Evolutionary conservation across 2,329 filamentous ascomycete genomes (phyloP).

Genomic region (Fusarium pininemorale): DNA sequence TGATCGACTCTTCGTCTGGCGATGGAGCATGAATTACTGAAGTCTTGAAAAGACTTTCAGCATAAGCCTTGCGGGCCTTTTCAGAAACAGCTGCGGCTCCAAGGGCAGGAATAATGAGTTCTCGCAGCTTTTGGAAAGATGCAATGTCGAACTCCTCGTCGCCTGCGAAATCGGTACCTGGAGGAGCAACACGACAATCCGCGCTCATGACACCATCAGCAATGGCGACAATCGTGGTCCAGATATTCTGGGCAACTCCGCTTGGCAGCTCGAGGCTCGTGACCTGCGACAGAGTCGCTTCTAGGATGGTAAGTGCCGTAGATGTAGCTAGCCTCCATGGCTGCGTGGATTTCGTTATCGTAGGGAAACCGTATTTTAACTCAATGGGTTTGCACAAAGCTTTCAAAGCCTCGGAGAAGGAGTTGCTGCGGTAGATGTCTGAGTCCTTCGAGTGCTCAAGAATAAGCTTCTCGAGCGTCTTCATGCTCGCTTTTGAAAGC

Average conservation of each 20-base stretch:
- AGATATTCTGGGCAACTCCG: constrained; percentile 66
- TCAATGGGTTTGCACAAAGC: constrained; percentile 75
- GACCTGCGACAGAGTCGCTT: constrained; percentile 70
- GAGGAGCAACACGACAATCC: constrained; percentile 60
- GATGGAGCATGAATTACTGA: constrained; percentile 80
- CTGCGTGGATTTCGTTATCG: constrained; percentile 73
- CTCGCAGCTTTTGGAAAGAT: constrained; percentile 74
- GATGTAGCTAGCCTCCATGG: constrained; percentile 85
- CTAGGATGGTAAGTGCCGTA: constrained; percentile 73
- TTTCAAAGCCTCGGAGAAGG: constrained; percentile 70
- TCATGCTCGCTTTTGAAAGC: constrained; percentile 84
- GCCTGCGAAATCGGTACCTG: constrained; percentile 60
- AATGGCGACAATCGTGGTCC: constrained; percentile 73
- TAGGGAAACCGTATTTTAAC: constrained; percentile 82
- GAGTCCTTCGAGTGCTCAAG: constrained; percentile 66
- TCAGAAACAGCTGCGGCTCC: constrained; percentile 73
- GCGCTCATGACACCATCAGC: constrained; percentile 75
- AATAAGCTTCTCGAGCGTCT: constrained; percentile 70
- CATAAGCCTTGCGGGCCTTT: constrained; percentile 73
- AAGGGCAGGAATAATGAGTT: constrained; percentile 78
- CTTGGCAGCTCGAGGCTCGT: constrained; percentile 58
- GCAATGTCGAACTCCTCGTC: constrained; percentile 86
- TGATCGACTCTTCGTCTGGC: constrained; percentile 64
- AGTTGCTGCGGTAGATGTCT: constrained; percentile 76
- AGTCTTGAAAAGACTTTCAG: constrained; percentile 79